Evolutionary conservation across 2,329 filamentous ascomycete genomes (phyloP), one percentile per base, ranked within the genome.

Genomic region (Venturia aucupariae): DNA sequence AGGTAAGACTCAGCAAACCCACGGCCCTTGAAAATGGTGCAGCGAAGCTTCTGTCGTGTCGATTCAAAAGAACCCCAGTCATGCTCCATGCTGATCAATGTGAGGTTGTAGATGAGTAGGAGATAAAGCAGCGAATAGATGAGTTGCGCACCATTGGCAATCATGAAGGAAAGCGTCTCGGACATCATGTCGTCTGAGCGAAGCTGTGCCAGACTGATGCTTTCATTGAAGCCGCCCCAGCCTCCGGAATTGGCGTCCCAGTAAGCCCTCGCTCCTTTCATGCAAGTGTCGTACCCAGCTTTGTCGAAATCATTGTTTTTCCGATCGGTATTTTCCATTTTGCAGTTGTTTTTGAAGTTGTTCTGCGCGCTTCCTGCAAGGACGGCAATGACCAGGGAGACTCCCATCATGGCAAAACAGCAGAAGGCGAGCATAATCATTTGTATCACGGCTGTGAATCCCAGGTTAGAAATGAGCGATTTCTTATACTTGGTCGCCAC

Each of bases 401-500:
- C 69, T 15, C 32, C 65, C 1, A 72, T 19, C 62, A 74, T 67
- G 27, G 48, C 67, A 24, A 72, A 54, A 44, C 46, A 64, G 19
- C 27, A 35, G 55, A 66, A 65, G 39, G 44, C 48, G 6, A 67
- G 60, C 17, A 62, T 65, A 27, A 64, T 60, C 68, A 74, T 71
- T 46, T 73, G 71, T 24, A 68, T 69, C n/a, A 73, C 64, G 0
- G 71, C 70, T 35, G 70, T 72, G 32, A 71, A 71, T 3, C 71
- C 71, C 5, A 73, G 66, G 57, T 71, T 73, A 0, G 68, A 69
- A 11, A 73, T 71, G 1, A 73, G 65, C 35, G 67, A 69, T 46
- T 70, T 70, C 65, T 74, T 73, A 63, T 71, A 64, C 54, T 73
- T 73, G 0, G 72, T 73, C 2, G 72, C 70, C 17, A 73, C 69